These are phyloP conservation scores for Xylariaceae sp. DNA, from an alignment of 2,329 filamentous ascomycete genomes.

Conservation along the genomic window DNA sequence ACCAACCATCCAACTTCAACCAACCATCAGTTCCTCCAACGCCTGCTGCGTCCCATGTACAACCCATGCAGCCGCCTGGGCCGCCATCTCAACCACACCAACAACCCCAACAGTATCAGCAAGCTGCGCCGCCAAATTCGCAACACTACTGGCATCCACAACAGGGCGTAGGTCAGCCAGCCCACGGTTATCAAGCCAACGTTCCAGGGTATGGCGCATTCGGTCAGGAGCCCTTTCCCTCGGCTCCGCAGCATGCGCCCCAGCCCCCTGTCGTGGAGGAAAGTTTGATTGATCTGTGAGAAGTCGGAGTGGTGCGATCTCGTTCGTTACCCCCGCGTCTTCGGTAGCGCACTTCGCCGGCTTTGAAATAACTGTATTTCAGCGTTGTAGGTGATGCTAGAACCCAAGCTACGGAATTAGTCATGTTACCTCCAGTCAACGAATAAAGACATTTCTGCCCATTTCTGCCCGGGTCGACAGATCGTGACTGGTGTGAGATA, in stretches of 20 bases:
- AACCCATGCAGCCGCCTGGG: slow-evolving; percentile 20
- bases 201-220: slow-evolving; percentile 43
- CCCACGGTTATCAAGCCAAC: slow-evolving; percentile 32
- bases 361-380: too few relatives aligned
- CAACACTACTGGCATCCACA: slow-evolving; percentile 47
- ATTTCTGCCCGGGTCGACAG: too few relatives aligned
- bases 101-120: slow-evolving; percentile 32
- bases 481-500: too few relatives aligned
- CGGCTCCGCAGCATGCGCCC: slow-evolving; percentile 58
- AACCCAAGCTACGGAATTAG: too few relatives aligned
- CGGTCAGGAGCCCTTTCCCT: slow-evolving; percentile 58
- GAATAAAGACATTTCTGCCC: too few relatives aligned
- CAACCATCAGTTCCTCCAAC: slow-evolving; percentile 39
- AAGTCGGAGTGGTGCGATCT: background rate
- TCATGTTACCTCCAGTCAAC: too few relatives aligned
- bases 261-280: slow-evolving; percentile 62
- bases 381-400: too few relatives aligned
- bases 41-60: slow-evolving; percentile 24
- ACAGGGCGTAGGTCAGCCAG: slow-evolving; percentile 38
- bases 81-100: slow-evolving; percentile 28
- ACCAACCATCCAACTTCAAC: slow-evolving; percentile 42
- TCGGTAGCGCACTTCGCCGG: too few relatives aligned
- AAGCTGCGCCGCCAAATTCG: slow-evolving; percentile 31
- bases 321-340: background rate
- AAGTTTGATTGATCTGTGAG: slow-evolving; percentile 70